A percentile compares a stretch with the other conserved stretches of the same genome.
These are phyloP conservation scores for Discostella pseudostelligera DNA, from an alignment of 108 stramenopile species.

Conservation along the genomic window DNA sequence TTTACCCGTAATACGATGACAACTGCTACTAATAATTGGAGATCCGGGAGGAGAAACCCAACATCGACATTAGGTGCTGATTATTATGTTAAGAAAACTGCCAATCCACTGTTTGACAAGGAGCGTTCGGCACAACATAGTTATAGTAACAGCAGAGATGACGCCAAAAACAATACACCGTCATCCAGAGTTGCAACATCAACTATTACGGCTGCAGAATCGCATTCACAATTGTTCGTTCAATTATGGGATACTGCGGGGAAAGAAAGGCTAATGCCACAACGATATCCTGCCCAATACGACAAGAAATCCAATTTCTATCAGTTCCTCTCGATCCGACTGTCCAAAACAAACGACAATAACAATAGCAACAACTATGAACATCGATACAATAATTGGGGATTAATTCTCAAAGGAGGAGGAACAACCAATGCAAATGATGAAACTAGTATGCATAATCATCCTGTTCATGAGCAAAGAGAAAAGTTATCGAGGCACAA, in stretches of 20 bases:
- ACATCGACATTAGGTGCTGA: constrained; percentile 39
- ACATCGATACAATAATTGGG: constrained; percentile 38
- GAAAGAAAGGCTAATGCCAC: constrained; percentile 46
- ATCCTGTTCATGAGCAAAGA: not conserved
- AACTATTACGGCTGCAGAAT: not conserved
- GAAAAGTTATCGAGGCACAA: constrained; percentile 19
- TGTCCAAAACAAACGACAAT: not conserved
- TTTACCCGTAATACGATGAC: no score
- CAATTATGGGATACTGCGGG: constrained; percentile 86
- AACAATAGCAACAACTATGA: constrained; percentile 14
- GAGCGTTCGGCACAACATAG: no score
- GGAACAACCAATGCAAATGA: not conserved
- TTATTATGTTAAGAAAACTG: constrained; percentile 39
- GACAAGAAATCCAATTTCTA: constrained; percentile 13
- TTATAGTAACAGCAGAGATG: no score
- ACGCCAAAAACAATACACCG: no score
- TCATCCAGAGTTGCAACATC: not conserved
- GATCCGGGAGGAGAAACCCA: constrained; percentile 19
- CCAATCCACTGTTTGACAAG: constrained; percentile 18
- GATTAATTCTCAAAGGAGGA: not conserved
- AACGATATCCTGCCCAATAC: constrained; percentile 3
- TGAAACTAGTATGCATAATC: not conserved
- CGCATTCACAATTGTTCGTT: constrained; percentile 25
- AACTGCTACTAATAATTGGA: constrained; percentile 3
- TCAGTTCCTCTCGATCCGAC: constrained; percentile 32